A percentile compares a stretch with the other conserved stretches of the same genome.
These are phyloP conservation scores for Ascocoryne sarcoides DNA, from an alignment of 2,329 filamentous ascomycete species.

Conservation along the genomic window DNA sequence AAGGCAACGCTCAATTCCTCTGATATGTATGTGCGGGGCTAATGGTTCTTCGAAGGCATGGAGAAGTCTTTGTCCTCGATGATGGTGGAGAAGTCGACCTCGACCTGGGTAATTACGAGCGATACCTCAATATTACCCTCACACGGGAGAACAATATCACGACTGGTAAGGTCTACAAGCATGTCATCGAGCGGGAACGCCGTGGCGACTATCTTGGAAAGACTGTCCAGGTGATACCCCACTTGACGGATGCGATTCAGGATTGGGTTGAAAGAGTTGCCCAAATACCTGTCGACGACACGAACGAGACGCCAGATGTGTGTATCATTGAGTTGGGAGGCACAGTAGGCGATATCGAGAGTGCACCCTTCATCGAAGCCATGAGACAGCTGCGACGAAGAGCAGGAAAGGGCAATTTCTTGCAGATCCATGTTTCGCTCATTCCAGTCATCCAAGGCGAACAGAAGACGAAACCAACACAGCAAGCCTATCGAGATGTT, in stretches of 20 bases:
- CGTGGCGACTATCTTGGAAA: conserved; percentile 68
- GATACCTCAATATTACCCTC: conserved; percentile 74
- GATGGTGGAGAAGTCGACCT: conserved; percentile 73
- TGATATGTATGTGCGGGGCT: conserved; percentile 27
- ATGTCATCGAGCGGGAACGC: conserved; percentile 61
- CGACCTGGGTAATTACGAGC: conserved; percentile 68
- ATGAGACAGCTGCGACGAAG: conserved; percentile 68
- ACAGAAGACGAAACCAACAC: conserved; percentile 96
- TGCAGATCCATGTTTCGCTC: conserved; percentile 83
- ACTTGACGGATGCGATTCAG: conserved; percentile 85
- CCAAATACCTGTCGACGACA: conserved; percentile 77
- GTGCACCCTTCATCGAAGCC: conserved; percentile 80
- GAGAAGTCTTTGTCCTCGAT: conserved; percentile 81
- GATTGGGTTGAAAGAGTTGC: conserved; percentile 88
- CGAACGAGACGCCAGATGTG: conserved; percentile 74
- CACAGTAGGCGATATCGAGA: conserved; percentile 75
- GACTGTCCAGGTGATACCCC: conserved; percentile 85
- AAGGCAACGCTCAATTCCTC: conserved; percentile 19
- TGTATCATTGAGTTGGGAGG: conserved; percentile 75
- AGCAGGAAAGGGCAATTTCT: conserved; percentile 69
- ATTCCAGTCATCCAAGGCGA: conserved; percentile 63
- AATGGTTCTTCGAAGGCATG: conserved; percentile 52
- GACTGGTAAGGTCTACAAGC: conserved; percentile 89
- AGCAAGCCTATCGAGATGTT: conserved; percentile 77
- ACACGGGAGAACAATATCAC: conserved; percentile 83